These are phyloP conservation scores for Alternaria dauci DNA, from an alignment of 2,329 filamentous ascomycete genomes.

Conservation along the genomic window DNA sequence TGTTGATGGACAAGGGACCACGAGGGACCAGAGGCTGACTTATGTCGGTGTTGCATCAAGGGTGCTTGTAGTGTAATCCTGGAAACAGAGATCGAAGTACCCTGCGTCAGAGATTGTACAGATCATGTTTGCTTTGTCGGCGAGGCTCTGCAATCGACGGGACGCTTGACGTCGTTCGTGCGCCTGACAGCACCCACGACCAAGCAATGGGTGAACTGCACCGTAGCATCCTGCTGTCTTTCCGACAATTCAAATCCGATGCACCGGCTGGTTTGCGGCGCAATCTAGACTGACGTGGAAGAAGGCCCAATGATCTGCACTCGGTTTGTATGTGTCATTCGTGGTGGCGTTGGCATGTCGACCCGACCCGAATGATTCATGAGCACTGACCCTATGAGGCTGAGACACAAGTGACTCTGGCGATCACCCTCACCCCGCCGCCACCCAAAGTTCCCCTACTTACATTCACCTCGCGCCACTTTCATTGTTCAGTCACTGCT, in stretches of 20 bases:
- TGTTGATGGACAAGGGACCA: not conserved
- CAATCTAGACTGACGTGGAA: not conserved
- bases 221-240: not conserved
- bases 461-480: slow-evolving; percentile 16
- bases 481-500: slow-evolving; percentile 10
- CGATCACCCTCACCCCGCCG: slow-evolving; percentile 26
- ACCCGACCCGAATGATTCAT: slow-evolving; percentile 19
- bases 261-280: slow-evolving; percentile 9
- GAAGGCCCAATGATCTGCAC: not conserved
- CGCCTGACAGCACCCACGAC: not conserved
- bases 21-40: not conserved
- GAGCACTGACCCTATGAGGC: slow-evolving; percentile 22
- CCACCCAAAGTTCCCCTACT: slow-evolving; percentile 13
- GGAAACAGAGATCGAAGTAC: not conserved
- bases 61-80: not conserved
- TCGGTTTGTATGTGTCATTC: slow-evolving; percentile 9
- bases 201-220: not conserved
- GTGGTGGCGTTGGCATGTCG: slow-evolving; percentile 19
- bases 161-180: slow-evolving; percentile 2
- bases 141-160: not conserved
- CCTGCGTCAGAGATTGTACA: not conserved
- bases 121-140: not conserved
- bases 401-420: slow-evolving; percentile 15
- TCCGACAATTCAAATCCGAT: slow-evolving; percentile 10
- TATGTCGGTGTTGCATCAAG: not conserved